Evolutionary conservation across 306 rosid genomes (phyloP).

Genomic region (Cucurbita moschata): DNA sequence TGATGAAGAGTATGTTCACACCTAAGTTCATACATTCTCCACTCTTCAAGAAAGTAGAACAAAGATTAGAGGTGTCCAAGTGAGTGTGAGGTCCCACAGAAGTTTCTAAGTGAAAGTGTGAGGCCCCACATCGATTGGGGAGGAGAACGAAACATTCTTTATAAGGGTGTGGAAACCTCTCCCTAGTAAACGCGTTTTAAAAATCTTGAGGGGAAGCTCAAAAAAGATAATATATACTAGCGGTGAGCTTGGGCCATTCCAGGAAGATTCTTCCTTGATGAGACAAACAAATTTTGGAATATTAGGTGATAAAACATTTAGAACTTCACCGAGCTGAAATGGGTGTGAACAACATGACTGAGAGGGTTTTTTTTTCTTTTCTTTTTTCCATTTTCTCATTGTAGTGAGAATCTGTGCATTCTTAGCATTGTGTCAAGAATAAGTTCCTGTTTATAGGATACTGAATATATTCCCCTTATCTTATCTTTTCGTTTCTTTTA

Average conservation of each 20-base stretch:
- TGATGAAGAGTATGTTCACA: background rate
- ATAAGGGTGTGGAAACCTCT: no score
- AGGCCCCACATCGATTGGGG: no score
- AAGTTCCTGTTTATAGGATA: background rate
- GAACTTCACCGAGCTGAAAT: background rate
- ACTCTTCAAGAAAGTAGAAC: background rate
- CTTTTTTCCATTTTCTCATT: background rate
- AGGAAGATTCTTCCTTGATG: background rate
- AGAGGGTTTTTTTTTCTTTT: background rate
- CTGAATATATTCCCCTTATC: background rate
- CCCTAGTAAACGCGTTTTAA: no score
- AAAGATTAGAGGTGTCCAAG: background rate
- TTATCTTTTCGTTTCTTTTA: background rate
- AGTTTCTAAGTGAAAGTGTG: no score
- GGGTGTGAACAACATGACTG: background rate
- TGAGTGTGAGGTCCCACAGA: background rate
- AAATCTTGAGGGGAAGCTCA: no score
- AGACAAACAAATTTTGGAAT: background rate
- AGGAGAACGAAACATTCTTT: no score
- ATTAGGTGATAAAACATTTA: background rate
- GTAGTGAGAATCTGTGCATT: background rate
- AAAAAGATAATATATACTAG: no score
- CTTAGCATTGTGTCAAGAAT: background rate
- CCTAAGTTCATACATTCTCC: conserved; percentile 1
- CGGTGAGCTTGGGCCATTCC: no score